Percentiles rank a stretch among this genome's conserved stretches.
Evolutionary conservation across 371 early-diverging fungal genomes (phyloP).

Genomic region (Mucor irregularis): DNA sequence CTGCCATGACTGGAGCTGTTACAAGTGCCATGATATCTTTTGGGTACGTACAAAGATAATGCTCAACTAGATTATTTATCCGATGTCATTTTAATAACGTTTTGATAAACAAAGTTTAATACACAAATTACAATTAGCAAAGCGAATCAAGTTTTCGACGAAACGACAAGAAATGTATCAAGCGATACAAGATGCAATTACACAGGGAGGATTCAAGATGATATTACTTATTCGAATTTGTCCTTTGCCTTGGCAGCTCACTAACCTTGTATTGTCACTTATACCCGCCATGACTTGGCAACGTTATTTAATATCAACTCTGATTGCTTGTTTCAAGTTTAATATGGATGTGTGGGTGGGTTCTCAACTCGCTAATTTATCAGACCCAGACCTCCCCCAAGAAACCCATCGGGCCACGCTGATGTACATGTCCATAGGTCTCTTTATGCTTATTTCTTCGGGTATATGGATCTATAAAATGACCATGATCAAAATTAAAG

Average conservation of each 20-base stretch:
- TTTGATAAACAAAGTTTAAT: constrained; percentile 32
- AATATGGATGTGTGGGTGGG: constrained; percentile 46
- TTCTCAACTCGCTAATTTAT: constrained; percentile 37
- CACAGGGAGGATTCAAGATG: constrained; percentile 40
- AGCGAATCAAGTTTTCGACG: constrained; percentile 23
- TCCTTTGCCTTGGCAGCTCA: constrained; percentile 43
- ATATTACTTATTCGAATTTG: constrained; percentile 35
- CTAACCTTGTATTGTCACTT: constrained; percentile 31
- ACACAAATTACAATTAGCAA: constrained; percentile 22
- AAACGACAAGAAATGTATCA: constrained; percentile 24
- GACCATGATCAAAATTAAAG: constrained; percentile 6
- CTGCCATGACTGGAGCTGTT: constrained; percentile 18
- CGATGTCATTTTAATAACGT: no score
- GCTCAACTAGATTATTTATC: not conserved
- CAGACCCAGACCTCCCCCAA: constrained; percentile 32
- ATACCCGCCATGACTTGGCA: constrained; percentile 13
- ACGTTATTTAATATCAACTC: constrained; percentile 19
- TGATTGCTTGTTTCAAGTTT: constrained; percentile 29
- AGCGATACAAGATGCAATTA: constrained; percentile 36
- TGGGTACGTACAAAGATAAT: constrained; percentile 1
- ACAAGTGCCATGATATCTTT: constrained; percentile 13
- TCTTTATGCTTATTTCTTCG: not conserved
- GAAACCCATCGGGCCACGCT: constrained; percentile 30
- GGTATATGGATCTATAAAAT: not conserved
- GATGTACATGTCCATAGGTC: constrained; percentile 23